These are phyloP conservation scores for Hanseniaspora uvarum DNA, from an alignment of 1,139 yeast genomes.

Conservation along the genomic window DNA sequence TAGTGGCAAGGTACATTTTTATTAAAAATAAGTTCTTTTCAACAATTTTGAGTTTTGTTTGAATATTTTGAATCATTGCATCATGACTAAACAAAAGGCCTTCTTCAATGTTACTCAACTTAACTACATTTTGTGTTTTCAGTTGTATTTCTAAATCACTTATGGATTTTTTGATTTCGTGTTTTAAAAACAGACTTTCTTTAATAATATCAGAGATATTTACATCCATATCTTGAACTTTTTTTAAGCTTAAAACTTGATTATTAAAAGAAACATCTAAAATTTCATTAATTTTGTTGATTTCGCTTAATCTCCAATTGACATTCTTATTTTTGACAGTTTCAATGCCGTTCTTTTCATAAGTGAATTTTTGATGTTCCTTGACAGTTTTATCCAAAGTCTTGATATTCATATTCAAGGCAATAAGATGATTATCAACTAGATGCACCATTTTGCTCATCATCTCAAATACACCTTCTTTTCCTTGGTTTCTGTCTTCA, in stretches of 20 bases:
- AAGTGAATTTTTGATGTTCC: slow-evolving; percentile 32
- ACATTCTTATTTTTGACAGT: background rate
- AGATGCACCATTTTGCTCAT: slow-evolving; percentile 18
- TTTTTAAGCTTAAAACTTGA: background rate
- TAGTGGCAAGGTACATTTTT: background rate
- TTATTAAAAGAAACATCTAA: background rate
- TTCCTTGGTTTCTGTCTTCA: slow-evolving; percentile 3
- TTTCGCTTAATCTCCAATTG: slow-evolving; percentile 18
- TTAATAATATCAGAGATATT: background rate
- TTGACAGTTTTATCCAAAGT: slow-evolving; percentile 30
- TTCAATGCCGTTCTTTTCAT: slow-evolving; percentile 17
- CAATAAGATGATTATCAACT: slow-evolving; percentile 35
- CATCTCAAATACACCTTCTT: slow-evolving; percentile 7
- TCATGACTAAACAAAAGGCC: slow-evolving; percentile 20
- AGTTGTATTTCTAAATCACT: background rate
- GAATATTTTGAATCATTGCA: slow-evolving; percentile 22
- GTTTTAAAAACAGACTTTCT: background rate
- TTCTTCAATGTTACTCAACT: slow-evolving; percentile 9
- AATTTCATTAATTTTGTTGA: slow-evolving; percentile 1
- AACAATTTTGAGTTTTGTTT: slow-evolving; percentile 16
- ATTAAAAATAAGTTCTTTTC: background rate
- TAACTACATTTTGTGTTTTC: background rate
- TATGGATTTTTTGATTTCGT: background rate
- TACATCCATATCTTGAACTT: background rate
- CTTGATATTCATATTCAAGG: slow-evolving; percentile 31